Evolutionary conservation across 2,329 filamentous ascomycete species (phyloP).

Genomic region (Alternaria arborescens): DNA sequence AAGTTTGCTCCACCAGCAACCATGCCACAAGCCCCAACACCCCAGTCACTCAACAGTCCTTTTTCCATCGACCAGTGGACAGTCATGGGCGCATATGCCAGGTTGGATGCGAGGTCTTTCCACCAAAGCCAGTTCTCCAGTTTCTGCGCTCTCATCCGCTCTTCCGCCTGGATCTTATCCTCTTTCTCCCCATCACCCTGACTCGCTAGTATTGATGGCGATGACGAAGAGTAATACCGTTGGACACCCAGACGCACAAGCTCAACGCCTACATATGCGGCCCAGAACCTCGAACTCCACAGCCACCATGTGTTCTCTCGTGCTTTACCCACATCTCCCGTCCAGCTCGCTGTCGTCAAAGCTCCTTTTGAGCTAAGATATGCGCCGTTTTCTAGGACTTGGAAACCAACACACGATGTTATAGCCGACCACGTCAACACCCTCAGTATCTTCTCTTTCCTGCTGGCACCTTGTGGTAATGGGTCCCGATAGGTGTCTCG

Average conservation of each 20-base stretch:
- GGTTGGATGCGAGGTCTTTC: slow-evolving; percentile 72
- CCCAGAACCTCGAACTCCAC: slow-evolving; percentile 84
- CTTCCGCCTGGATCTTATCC: slow-evolving; percentile 54
- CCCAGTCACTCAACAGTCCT: slow-evolving; percentile 63
- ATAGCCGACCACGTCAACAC: slow-evolving; percentile 74
- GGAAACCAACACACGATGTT: slow-evolving; percentile 72
- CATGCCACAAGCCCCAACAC: slow-evolving; percentile 67
- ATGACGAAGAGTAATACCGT: slow-evolving; percentile 41
- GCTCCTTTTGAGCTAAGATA: slow-evolving; percentile 80
- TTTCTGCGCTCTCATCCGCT: slow-evolving; percentile 35
- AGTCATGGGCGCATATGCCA: slow-evolving; percentile 82
- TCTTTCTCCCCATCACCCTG: slow-evolving; percentile 55
- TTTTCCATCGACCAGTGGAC: slow-evolving; percentile 79
- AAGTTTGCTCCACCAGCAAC: slow-evolving; percentile 57
- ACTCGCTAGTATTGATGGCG: not conserved
- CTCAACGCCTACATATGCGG: slow-evolving; percentile 78
- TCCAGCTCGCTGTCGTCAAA: slow-evolving; percentile 59
- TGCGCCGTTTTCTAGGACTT: slow-evolving; percentile 82
- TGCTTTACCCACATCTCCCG: slow-evolving; percentile 54
- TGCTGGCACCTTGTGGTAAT: slow-evolving; percentile 29
- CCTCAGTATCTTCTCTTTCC: slow-evolving; percentile 40
- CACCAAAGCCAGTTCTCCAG: slow-evolving; percentile 62
- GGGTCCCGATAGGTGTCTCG: slow-evolving; percentile 52
- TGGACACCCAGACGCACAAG: slow-evolving; percentile 67
- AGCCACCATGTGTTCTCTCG: slow-evolving; percentile 69